Conservation (phyloP, 2,329 filamentous ascomycete species). For the Colletotrichum lini region DNA sequence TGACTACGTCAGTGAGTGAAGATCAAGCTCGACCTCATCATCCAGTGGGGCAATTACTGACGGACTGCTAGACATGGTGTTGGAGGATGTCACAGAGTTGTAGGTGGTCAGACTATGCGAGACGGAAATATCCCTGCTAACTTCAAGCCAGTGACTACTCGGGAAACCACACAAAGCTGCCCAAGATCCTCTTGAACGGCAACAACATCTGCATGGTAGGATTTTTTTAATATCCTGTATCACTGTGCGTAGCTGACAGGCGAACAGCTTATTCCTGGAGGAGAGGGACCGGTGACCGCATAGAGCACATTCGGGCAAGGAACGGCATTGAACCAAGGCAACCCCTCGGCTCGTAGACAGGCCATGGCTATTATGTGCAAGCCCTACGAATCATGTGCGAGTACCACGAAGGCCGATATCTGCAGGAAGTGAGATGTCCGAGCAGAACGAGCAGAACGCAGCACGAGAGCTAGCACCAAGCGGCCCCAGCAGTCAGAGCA, state of each 20-base stretch:
- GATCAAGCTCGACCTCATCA: background rate
- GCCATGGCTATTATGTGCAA: background rate
- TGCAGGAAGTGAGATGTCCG: background rate
- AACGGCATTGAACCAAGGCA: background rate
- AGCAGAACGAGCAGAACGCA: background rate
- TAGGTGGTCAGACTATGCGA: constrained; percentile 59
- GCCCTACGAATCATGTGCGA: background rate
- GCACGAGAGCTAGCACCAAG: background rate
- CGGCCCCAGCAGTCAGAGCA: background rate
- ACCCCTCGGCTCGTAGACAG: background rate
- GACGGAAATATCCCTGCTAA: constrained; percentile 44
- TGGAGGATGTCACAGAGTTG: constrained; percentile 98
- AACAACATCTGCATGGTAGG: constrained; percentile 99
- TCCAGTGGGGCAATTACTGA: constrained; percentile 41
- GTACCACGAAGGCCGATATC: background rate
- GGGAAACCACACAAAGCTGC: constrained; percentile 87
- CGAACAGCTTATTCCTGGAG: constrained; percentile 81
- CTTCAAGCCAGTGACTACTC: constrained; percentile 82
- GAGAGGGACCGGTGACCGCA: constrained; percentile 73
- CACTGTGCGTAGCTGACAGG: constrained; percentile 30
- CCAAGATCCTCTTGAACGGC: constrained; percentile 95
- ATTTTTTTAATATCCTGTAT: background rate
- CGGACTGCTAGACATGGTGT: constrained; percentile 85
- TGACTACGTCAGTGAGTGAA: constrained; percentile 97
- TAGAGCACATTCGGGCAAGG: constrained; percentile 6